Evolutionary conservation across 1,139 yeast genomes (phyloP), one percentile per base, ranked within the genome.

Genomic region (Debaryomyces nepalensis): DNA sequence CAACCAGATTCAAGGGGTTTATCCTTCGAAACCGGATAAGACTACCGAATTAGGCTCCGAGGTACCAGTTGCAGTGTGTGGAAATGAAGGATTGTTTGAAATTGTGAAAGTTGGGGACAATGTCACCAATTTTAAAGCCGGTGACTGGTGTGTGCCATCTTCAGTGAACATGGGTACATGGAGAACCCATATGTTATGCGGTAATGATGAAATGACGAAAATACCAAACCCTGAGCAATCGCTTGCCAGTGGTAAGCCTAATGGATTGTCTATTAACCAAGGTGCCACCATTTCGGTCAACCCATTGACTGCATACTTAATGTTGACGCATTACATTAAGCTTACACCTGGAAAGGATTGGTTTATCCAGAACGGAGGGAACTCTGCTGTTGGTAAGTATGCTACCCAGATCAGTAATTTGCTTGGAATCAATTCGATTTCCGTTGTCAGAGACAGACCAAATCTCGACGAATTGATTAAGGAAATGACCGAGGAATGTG

Each of bases 291-390:
- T 90, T 35, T 73, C 88, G 7, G 97, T 95, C 40, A 93, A 93
- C 61, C 98, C 99, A 2, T 77, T 87, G 45, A 88, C 97, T 6
- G 99, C 99, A 0, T 88, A 82, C 57, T 88, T 89, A 64, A 79
- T 95, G 87, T 83, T 93, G 47, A 84, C 84, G 20, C 79, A 84
- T 60, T 88, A 80, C 59, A 77, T 75, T 37, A 73, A 81, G 37
- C 74, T 87, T 63, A 58, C 63, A 34, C 73, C 82, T 2, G 93
- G 91, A 8, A 63, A 64, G 50, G 97, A 93, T 63, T 95, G 97
- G 97, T 80, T 93, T 53, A 82, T 95, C 50, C 99, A 93, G 66
- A 93, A 93, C 58, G 99, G 97, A 27, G 98, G 97, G 31, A 93
- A 89, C 52, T 88, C 97, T 5, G 96, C 95, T 16, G 99, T 93